Conservation (phyloP, 805 yeast genomes). For the Pichia pseudocactophila region DNA sequence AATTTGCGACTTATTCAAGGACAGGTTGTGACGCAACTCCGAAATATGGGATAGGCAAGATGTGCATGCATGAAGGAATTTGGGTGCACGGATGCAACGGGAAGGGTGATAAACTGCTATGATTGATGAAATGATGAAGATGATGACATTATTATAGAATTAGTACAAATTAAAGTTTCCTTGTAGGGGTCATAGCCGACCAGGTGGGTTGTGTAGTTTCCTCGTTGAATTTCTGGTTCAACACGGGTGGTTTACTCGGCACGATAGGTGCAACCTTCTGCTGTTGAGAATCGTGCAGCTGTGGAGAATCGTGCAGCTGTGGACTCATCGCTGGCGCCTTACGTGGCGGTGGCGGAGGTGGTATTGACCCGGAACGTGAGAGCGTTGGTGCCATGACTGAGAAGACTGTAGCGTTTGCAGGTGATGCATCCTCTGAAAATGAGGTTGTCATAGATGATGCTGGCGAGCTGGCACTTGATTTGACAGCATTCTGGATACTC, state of each 20-base stretch:
- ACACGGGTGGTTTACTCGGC: constrained; percentile 24
- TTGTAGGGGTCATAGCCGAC: constrained; percentile 28
- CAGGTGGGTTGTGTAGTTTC: constrained; percentile 11
- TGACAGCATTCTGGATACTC: constrained; percentile 11
- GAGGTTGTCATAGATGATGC: background rate
- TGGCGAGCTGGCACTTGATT: background rate
- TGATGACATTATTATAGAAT: too few species aligned
- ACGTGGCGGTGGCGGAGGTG: constrained; percentile 27
- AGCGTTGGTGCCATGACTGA: constrained; percentile 26
- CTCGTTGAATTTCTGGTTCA: constrained; percentile 14
- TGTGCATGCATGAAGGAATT: too few species aligned
- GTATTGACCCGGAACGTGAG: constrained; percentile 20
- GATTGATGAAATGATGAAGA: too few species aligned
- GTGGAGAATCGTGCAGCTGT: background rate
- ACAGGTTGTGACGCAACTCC: too few species aligned
- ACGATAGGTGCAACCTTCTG: constrained; percentile 26
- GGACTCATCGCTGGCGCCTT: constrained; percentile 4
- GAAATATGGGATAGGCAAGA: too few species aligned
- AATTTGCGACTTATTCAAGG: background rate
- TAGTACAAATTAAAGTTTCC: constrained; percentile 11
- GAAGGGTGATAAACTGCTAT: too few species aligned
- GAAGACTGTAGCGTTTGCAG: background rate
- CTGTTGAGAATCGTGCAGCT: background rate
- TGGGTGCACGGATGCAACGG: too few species aligned
- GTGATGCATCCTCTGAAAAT: background rate